A percentile compares a stretch with the other conserved stretches of the same genome.
These are phyloP conservation scores for Jacaranda copaia DNA, from an alignment of 257 asterid species.

Conservation along the genomic window DNA sequence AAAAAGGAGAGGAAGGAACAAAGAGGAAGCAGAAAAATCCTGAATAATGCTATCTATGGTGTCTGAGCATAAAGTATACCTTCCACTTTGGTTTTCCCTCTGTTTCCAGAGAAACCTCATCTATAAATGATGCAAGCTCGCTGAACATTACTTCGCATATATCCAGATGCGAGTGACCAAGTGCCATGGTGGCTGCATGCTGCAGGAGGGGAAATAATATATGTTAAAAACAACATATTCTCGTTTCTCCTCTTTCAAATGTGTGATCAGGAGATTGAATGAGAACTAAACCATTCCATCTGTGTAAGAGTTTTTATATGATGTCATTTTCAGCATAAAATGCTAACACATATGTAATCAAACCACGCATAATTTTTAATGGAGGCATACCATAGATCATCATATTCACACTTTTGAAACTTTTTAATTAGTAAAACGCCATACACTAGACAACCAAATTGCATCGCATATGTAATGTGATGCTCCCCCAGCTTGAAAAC, in stretches of 20 bases:
- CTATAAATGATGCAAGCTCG: slow-evolving; percentile 93
- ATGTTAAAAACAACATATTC: slow-evolving; percentile 25
- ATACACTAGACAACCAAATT: slow-evolving; percentile 25
- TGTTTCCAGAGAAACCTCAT: slow-evolving; percentile 89
- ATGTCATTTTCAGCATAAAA: slow-evolving; percentile 22
- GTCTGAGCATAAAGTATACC: slow-evolving; percentile 52
- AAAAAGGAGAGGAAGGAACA: slow-evolving; percentile 22
- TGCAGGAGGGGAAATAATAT: slow-evolving; percentile 44
- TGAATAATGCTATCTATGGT: neutral
- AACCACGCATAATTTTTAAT: slow-evolving; percentile 19
- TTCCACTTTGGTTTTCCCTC: slow-evolving; percentile 99
- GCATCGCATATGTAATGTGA: neutral
- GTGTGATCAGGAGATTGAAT: slow-evolving; percentile 8
- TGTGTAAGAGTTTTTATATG: slow-evolving; percentile 23
- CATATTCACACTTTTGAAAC: slow-evolving; percentile 17
- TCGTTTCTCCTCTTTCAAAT: slow-evolving; percentile 25
- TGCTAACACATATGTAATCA: slow-evolving; percentile 14
- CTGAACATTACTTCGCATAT: slow-evolving; percentile 97
- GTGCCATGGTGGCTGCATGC: slow-evolving; percentile 99
- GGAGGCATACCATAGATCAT: slow-evolving; percentile 2
- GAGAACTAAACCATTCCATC: slow-evolving; percentile 17
- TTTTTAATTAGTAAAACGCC: slow-evolving; percentile 13
- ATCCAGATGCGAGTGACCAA: slow-evolving; percentile 97
- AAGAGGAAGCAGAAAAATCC: slow-evolving; percentile 27
- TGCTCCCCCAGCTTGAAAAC: slow-evolving; percentile 24